phyloP scores from a whole-genome alignment of 495 filamentous ascomycete genomes.

The Penicillium argentinense region DNA sequence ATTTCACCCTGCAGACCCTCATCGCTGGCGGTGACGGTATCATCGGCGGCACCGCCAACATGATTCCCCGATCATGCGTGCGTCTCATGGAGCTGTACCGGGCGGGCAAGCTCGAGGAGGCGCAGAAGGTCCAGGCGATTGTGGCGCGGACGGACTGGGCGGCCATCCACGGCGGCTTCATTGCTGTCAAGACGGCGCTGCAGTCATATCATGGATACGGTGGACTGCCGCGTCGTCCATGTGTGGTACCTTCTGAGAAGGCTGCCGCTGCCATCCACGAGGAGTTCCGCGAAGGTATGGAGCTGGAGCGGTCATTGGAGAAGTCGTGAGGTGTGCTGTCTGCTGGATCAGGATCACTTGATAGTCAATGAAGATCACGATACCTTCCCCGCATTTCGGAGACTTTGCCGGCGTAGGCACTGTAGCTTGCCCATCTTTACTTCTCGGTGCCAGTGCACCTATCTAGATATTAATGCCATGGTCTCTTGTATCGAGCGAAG shows the following conservation, averaged over 20 bases:
- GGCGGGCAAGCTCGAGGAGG: conserved; percentile 67
- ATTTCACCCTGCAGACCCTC: conserved; percentile 84
- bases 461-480: too few relatives aligned
- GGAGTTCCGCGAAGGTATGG: conserved; percentile 72
- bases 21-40: conserved; percentile 83
- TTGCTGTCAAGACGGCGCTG: conserved; percentile 80
- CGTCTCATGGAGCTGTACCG: conserved; percentile 70
- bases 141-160: conserved; percentile 85
- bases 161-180: conserved; percentile 81
- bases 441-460: too few relatives aligned
- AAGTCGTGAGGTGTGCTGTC: conserved; percentile 19
- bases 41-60: conserved; percentile 81
- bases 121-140: conserved; percentile 73
- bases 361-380: too few relatives aligned
- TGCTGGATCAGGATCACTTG: too few relatives aligned
- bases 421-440: background rate
- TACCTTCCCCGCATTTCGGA: too few relatives aligned
- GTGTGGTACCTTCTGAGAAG: conserved; percentile 64
- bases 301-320: conserved; percentile 60
- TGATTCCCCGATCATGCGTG: conserved; percentile 76
- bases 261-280: conserved; percentile 63
- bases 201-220: conserved; percentile 77
- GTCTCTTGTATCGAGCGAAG: background rate
- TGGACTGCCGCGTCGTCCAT: conserved; percentile 71
- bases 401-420: too few relatives aligned